Conservation (phyloP, 163 green algal genomes). For the Smithsoniella earleae region DNA sequence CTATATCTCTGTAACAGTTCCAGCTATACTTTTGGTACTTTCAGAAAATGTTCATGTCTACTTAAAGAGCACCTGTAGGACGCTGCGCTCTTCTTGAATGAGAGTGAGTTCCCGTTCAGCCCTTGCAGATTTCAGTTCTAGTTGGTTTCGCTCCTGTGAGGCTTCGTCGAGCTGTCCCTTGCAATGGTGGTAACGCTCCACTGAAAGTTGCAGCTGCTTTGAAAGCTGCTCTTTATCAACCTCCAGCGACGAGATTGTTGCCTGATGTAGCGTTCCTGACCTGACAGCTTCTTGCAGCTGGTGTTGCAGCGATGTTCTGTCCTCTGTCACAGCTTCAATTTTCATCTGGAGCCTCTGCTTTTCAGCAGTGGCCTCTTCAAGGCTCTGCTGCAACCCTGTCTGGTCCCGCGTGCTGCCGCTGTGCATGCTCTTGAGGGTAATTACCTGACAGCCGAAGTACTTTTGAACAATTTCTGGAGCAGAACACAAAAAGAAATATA, state of each 20-base stretch:
- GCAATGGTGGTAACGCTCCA: background rate
- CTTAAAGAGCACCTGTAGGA: background rate
- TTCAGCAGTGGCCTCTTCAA: slow-evolving; percentile 1
- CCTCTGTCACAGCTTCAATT: background rate
- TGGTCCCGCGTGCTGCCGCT: background rate
- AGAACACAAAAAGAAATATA: no score
- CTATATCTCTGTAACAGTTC: no score
- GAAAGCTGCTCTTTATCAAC: background rate
- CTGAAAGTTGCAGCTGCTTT: background rate
- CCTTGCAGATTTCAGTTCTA: background rate
- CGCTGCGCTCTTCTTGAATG: background rate
- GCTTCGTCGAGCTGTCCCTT: background rate
- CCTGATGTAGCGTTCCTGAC: no score
- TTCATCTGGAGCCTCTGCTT: background rate
- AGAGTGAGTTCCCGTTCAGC: slow-evolving; percentile 2
- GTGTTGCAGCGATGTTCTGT: background rate
- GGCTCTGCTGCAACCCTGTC: background rate
- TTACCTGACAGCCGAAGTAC: no score
- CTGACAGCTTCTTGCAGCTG: slow-evolving; percentile 29
- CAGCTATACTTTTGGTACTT: no score
- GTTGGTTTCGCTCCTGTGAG: background rate
- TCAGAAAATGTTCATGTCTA: no score
- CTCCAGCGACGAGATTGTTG: no score
- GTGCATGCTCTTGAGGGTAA: background rate
- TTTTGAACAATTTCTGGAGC: no score